phyloP scores from a whole-genome alignment of 257 asterid genomes.

The Eustoma russellianum region DNA sequence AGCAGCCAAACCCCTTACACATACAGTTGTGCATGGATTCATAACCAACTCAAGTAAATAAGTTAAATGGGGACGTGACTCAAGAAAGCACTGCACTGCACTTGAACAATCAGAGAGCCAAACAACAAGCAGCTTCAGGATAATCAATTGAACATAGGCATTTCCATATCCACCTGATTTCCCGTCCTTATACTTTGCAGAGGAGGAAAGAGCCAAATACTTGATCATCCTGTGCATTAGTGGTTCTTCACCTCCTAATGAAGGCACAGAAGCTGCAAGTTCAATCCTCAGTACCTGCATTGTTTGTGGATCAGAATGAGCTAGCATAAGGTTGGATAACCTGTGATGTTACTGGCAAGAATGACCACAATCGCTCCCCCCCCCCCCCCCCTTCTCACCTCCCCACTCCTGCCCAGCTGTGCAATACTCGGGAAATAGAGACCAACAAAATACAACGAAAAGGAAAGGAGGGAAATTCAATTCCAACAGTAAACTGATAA shows the following conservation, averaged over 20 bases:
- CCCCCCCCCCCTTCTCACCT: too few relatives aligned
- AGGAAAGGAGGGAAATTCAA: too few relatives aligned
- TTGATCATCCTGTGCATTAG: slow-evolving; percentile 84
- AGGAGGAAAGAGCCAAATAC: slow-evolving; percentile 80
- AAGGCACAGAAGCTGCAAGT: slow-evolving; percentile 58
- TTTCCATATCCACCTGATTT: slow-evolving; percentile 34
- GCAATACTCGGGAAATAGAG: too few relatives aligned
- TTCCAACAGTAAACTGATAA: too few relatives aligned
- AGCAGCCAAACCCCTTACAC: slow-evolving; percentile 73
- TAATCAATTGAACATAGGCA: slow-evolving; percentile 53
- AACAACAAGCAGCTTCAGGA: slow-evolving; percentile 63
- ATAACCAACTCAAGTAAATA: slow-evolving; percentile 72
- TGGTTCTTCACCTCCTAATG: slow-evolving; percentile 78
- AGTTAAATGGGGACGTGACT: slow-evolving; percentile 79
- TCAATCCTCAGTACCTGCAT: slow-evolving; percentile 72
- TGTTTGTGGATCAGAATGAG: slow-evolving; percentile 3
- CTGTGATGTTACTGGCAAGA: slow-evolving; percentile 1
- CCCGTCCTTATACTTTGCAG: slow-evolving; percentile 60
- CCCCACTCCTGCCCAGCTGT: too few relatives aligned
- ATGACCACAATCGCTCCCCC: too few relatives aligned
- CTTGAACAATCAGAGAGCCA: slow-evolving; percentile 82
- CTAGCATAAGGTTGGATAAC: too few relatives aligned
- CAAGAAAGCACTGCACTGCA: slow-evolving; percentile 81
- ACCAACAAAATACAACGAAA: too few relatives aligned
- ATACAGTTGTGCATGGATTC: slow-evolving; percentile 44